Evolutionary conservation across 83 land plant species (phyloP).

Genomic region (Larix sibirica): DNA sequence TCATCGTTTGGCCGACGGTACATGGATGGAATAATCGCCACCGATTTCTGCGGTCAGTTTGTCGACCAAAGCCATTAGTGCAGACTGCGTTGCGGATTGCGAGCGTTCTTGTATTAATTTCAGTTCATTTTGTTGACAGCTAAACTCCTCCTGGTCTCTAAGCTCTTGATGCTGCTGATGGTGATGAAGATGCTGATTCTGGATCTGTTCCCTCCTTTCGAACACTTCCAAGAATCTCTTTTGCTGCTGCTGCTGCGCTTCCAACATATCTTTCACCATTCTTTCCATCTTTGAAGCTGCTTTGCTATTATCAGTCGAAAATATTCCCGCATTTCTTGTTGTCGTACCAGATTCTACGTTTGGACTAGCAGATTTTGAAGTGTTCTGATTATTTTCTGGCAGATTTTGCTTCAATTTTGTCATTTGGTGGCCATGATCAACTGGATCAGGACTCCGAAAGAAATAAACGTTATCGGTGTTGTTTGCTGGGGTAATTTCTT

Average conservation of each 20-base stretch:
- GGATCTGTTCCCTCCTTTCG: neutral
- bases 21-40: neutral
- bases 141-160: neutral
- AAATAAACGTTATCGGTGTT: neutral
- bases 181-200: neutral
- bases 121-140: neutral
- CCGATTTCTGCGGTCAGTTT: neutral
- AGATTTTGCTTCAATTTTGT: neutral
- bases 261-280: neutral
- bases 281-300: neutral
- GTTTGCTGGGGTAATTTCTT: neutral
- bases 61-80: neutral
- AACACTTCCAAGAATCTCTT: neutral
- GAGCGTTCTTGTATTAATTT: constrained; percentile 1
- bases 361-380: neutral
- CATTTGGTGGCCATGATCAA: neutral
- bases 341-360: neutral
- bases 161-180: neutral
- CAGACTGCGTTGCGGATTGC: neutral
- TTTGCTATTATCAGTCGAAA: neutral
- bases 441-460: neutral
- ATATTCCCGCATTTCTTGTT: neutral
- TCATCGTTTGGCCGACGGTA: too few species aligned
- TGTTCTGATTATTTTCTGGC: neutral
- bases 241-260: too few species aligned